Conservation (phyloP, 208 protist species). For the Trypanosoma avium region DNA sequence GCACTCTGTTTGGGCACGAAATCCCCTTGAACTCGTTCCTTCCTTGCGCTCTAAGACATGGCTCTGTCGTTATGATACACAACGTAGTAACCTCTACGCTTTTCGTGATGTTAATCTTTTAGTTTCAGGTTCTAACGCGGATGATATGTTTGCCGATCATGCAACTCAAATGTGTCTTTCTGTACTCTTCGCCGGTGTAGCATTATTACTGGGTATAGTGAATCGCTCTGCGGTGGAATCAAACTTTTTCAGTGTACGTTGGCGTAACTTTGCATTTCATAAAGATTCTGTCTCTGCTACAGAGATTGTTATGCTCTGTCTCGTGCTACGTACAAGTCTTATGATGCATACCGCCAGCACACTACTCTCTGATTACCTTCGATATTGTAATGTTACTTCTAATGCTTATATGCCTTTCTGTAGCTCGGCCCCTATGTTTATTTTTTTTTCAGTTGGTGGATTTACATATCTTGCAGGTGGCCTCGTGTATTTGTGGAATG, state of each 20-base stretch:
- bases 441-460: slow-evolving; percentile 56
- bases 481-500: slow-evolving; percentile 65
- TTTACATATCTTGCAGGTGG: slow-evolving; percentile 47
- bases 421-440: slow-evolving; percentile 39
- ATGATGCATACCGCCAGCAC: slow-evolving; percentile 30
- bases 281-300: slow-evolving; percentile 73
- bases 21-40: slow-evolving; percentile 38
- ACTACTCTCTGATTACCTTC: slow-evolving; percentile 62
- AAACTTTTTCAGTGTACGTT: slow-evolving; percentile 63
- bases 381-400: slow-evolving; percentile 39
- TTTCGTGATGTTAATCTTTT: slow-evolving; percentile 48
- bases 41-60: slow-evolving; percentile 46
- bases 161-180: slow-evolving; percentile 63
- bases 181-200: slow-evolving; percentile 53
- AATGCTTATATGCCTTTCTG: slow-evolving; percentile 58
- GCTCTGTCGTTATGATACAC: slow-evolving; percentile 44
- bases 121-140: slow-evolving; percentile 32
- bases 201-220: slow-evolving; percentile 44
- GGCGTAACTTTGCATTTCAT: slow-evolving; percentile 68
- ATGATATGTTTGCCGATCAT: slow-evolving; percentile 74
- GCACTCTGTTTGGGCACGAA: slow-evolving; percentile 38
- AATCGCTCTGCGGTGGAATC: slow-evolving; percentile 58
- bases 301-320: slow-evolving; percentile 59
- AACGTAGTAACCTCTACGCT: slow-evolving; percentile 44
- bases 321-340: slow-evolving; percentile 44